Evolutionary conservation across 805 yeast genomes (phyloP), one percentile per base, ranked within the genome.

Genomic region (Candida parachauliodes): DNA sequence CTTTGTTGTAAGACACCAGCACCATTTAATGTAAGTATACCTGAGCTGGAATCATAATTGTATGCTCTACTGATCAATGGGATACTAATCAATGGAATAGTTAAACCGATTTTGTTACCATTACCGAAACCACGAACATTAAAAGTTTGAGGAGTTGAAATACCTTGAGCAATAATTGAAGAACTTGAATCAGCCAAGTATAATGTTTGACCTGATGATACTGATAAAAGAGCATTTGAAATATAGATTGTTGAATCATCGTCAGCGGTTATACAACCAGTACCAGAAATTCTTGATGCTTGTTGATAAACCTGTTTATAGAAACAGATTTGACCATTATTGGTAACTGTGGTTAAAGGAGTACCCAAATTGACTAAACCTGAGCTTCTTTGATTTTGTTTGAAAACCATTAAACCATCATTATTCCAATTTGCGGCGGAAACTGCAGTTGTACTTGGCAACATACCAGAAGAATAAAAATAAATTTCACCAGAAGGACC

Each of bases 271-370:
- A 27, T 27, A 27, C 63, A 58, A 32, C 63, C 63, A 17, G 28
- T 30, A 30, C 62, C 60, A 1, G 17, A 4, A 21, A 58, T 46
- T 20, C 18, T 33, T 14, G 54, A 46, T 9, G 49, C 39, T 43
- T 53, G 60, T 5, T 41, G 31, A 39, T 48, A 58, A n/a, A 34
- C 43, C 31, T 42, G 41, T 31, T 55, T 50, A 21, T 43, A 40
- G 37, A 58, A 46, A 42, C 63, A 58, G 33, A 58, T 57, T 17
- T 49, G 45, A 37, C 63, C 63, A 20, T 43, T 31, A 34, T 58
- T 58, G 18, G 39, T 47, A 25, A 57, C 48, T 16, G 41, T 25
- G 5, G 43, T 40, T 14, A 34, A 15, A 21, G 39, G n/a, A 17
- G 39, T 35, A 22, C 56, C 57, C 12, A 51, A 40, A 8, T 29